phyloP scores from a whole-genome alignment of 306 rosid genomes.

The Corylus heterophylla region DNA sequence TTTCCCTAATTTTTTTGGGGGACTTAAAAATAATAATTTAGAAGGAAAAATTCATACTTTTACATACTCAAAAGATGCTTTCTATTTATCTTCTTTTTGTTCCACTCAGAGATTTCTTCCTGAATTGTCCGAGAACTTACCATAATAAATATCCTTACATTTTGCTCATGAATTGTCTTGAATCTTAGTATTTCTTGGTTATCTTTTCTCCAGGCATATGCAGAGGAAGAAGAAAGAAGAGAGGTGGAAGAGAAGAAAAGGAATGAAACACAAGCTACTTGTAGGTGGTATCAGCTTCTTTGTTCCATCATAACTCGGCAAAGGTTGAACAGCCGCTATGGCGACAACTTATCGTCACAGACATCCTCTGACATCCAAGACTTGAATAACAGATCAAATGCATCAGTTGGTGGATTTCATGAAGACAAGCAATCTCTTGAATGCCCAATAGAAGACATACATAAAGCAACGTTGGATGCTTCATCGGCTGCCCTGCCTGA shows the following conservation, averaged over 20 bases:
- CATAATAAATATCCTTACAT: background rate
- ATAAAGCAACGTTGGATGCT: constrained; percentile 20
- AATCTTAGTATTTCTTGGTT: background rate
- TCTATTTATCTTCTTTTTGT: background rate
- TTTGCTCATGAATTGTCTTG: background rate
- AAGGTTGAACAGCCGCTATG: constrained; percentile 68
- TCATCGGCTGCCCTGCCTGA: constrained; percentile 27
- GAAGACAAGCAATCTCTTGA: constrained; percentile 32
- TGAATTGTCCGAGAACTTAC: background rate
- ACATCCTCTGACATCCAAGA: constrained; percentile 22
- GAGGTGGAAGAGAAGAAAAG: constrained; percentile 70
- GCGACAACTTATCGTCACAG: constrained; percentile 38
- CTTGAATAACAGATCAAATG: constrained; percentile 30
- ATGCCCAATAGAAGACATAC: constrained; percentile 22
- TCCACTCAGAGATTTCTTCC: background rate
- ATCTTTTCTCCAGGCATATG: constrained; percentile 54
- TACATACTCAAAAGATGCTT: background rate
- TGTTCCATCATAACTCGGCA: constrained; percentile 83
- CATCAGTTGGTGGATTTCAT: constrained; percentile 26
- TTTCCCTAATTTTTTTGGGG: background rate
- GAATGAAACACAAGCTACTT: constrained; percentile 65
- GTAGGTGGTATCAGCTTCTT: constrained; percentile 93
- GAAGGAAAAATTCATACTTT: background rate
- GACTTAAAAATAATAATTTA: background rate
- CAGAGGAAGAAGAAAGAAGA: constrained; percentile 74